A percentile compares a stretch with the other conserved stretches of the same genome.
These are phyloP conservation scores for Colletotrichum karsti DNA, from an alignment of 2,329 filamentous ascomycete species.

Conservation along the genomic window DNA sequence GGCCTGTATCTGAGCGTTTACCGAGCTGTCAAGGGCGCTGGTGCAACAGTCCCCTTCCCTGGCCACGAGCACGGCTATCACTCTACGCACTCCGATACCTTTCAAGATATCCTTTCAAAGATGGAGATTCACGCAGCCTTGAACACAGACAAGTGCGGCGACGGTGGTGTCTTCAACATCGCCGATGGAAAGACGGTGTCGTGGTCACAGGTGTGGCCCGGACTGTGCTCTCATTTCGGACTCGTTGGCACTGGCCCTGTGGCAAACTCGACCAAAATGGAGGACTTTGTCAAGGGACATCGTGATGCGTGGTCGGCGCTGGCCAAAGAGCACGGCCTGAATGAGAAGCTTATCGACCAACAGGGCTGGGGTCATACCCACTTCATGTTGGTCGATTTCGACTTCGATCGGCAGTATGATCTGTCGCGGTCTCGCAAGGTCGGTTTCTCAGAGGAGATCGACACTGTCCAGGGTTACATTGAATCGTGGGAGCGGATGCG, in stretches of 20 bases:
- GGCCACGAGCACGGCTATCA: slow-evolving; percentile 19
- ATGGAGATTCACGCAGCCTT: slow-evolving; percentile 31
- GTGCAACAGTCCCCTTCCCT: slow-evolving; percentile 25
- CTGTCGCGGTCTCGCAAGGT: slow-evolving; percentile 18
- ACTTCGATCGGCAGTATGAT: slow-evolving; percentile 32
- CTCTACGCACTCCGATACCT: slow-evolving; percentile 30
- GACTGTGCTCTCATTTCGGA: slow-evolving; percentile 26
- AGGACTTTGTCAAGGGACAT: slow-evolving; percentile 24
- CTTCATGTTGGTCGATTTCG: slow-evolving; percentile 30
- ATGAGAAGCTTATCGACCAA: neutral
- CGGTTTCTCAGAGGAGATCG: slow-evolving; percentile 28
- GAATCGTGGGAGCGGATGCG: slow-evolving; percentile 27
- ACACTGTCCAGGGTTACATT: slow-evolving; percentile 25
- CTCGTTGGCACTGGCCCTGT: slow-evolving; percentile 14
- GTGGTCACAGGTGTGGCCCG: slow-evolving; percentile 30
- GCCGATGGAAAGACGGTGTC: slow-evolving; percentile 24
- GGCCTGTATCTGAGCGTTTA: slow-evolving; percentile 27
- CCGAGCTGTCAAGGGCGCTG: slow-evolving; percentile 24
- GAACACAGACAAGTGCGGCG: slow-evolving; percentile 17
- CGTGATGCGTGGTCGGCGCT: slow-evolving; percentile 17
- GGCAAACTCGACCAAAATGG: neutral
- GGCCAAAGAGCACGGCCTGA: slow-evolving; percentile 15
- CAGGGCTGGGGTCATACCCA: slow-evolving; percentile 13
- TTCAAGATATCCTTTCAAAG: slow-evolving; percentile 29
- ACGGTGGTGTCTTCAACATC: slow-evolving; percentile 27